A percentile compares a stretch with the other conserved stretches of the same genome.
Evolutionary conservation across 371 early-diverging fungal species (phyloP).

Genomic region (Mortierella sp.): DNA sequence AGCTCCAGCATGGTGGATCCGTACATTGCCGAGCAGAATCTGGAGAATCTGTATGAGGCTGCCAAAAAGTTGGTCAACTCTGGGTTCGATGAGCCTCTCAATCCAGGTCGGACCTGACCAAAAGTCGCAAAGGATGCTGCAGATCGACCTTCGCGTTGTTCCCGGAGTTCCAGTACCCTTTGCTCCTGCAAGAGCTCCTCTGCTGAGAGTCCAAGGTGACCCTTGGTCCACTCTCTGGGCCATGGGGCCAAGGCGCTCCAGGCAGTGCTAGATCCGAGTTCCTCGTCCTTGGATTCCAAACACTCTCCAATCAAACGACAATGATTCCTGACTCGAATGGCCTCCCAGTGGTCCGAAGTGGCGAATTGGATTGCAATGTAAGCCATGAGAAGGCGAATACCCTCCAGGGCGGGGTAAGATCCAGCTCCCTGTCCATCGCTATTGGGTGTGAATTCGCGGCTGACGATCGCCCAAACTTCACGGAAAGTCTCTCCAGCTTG

Average conservation of each 20-base stretch:
- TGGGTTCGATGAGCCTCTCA: slow-evolving; percentile 19
- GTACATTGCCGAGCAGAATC: slow-evolving; percentile 52
- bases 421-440: background rate
- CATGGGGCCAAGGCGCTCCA: slow-evolving; percentile 36
- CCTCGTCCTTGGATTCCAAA: slow-evolving; percentile 43
- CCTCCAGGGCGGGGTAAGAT: slow-evolving; percentile 31
- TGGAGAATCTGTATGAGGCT: slow-evolving; percentile 43
- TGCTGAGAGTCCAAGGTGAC: slow-evolving; percentile 3
- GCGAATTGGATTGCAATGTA: slow-evolving; percentile 50
- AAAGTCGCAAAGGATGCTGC: slow-evolving; percentile 10
- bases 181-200: slow-evolving; percentile 33
- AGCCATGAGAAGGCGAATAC: slow-evolving; percentile 42
- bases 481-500: slow-evolving; percentile 51
- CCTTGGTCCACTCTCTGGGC: slow-evolving; percentile 33
- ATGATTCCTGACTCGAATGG: slow-evolving; percentile 33
- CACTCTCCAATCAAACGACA: slow-evolving; percentile 38
- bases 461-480: slow-evolving; percentile 46
- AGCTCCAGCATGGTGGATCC: slow-evolving; percentile 25
- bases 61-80: slow-evolving; percentile 50
- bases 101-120: background rate
- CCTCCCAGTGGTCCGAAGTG: slow-evolving; percentile 43
- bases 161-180: slow-evolving; percentile 23
- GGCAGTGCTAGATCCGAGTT: slow-evolving; percentile 38
- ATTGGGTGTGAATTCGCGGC: slow-evolving; percentile 29
- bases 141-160: slow-evolving; percentile 27